Conservation (phyloP, 2,329 filamentous ascomycete genomes). For the Trichoderma pleuroti region DNA sequence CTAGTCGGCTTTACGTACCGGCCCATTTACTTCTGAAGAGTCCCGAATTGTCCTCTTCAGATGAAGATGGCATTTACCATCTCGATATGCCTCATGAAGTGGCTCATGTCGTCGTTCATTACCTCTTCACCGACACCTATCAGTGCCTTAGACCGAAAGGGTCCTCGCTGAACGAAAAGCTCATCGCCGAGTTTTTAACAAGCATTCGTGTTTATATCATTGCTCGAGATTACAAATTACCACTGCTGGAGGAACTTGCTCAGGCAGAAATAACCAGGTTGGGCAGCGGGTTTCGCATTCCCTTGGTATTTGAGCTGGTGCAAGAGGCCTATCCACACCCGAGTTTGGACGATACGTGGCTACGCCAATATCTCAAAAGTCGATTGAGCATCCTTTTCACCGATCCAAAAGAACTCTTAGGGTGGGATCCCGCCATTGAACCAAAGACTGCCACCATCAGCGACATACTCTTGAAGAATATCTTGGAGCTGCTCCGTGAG, state of each 20-base stretch:
- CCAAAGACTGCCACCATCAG: background rate
- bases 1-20: slow-evolving; percentile 7
- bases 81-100: background rate
- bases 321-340: background rate
- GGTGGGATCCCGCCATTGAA: background rate
- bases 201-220: slow-evolving; percentile 13
- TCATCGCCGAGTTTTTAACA: slow-evolving; percentile 6
- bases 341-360: slow-evolving; percentile 10
- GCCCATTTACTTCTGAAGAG: background rate
- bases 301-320: slow-evolving; percentile 8
- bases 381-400: background rate
- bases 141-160: slow-evolving; percentile 4
- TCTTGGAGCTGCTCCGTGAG: slow-evolving; percentile 1
- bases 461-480: slow-evolving; percentile 3
- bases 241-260: background rate
- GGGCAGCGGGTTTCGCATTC: background rate
- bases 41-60: background rate
- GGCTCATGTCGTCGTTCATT: slow-evolving; percentile 17
- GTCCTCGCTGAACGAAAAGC: background rate
- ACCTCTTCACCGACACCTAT: slow-evolving; percentile 16
- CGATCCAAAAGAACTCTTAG: background rate
- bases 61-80: background rate
- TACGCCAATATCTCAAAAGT: slow-evolving; percentile 7
- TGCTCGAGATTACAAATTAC: slow-evolving; percentile 3
- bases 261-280: slow-evolving; percentile 11